These are phyloP conservation scores for Scutellaria galericulata DNA, from an alignment of 257 asterid genomes.

Conservation along the genomic window DNA sequence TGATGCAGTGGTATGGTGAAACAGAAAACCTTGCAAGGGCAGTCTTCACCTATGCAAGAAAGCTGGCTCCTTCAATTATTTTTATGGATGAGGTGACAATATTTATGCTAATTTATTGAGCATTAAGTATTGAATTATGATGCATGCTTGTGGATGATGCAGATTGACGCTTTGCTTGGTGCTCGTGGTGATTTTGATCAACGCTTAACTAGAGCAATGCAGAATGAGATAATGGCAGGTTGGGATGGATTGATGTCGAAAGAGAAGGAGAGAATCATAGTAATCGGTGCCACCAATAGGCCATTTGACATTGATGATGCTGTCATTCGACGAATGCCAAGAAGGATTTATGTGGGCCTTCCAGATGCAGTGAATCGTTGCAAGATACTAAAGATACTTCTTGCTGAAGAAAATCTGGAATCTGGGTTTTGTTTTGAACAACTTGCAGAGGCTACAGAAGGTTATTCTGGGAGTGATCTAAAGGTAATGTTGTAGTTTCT, in stretches of 20 bases:
- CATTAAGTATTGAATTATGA: too few species aligned
- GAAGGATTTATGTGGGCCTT: constrained; percentile 95
- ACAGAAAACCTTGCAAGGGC: constrained; percentile 96
- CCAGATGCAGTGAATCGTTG: constrained; percentile 91
- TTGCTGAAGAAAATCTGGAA: constrained; percentile 79
- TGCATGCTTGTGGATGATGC: constrained; percentile 24
- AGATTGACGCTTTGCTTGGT: constrained; percentile 99
- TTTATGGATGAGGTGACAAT: constrained; percentile 87
- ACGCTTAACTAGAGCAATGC: constrained; percentile 98
- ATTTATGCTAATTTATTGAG: too few species aligned
- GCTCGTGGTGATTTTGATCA: constrained; percentile 96
- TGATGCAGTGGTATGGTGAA: constrained; percentile 98
- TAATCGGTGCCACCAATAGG: constrained; percentile 96
- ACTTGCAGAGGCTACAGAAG: constrained; percentile 93
- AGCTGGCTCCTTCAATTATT: constrained; percentile 92
- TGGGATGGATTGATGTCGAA: constrained; percentile 99
- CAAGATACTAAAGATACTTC: constrained; percentile 83
- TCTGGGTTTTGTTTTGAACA: constrained; percentile 66
- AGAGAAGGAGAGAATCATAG: constrained; percentile 89
- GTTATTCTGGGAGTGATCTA: constrained; percentile 97
- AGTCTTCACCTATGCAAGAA: constrained; percentile 96
- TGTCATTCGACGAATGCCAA: constrained; percentile 85
- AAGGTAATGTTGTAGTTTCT: constrained; percentile 59
- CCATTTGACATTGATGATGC: constrained; percentile 56
- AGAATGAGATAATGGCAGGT: constrained; percentile 98